Conservation (phyloP, 805 yeast species). For the Monosporozyma yasuniensis region DNA sequence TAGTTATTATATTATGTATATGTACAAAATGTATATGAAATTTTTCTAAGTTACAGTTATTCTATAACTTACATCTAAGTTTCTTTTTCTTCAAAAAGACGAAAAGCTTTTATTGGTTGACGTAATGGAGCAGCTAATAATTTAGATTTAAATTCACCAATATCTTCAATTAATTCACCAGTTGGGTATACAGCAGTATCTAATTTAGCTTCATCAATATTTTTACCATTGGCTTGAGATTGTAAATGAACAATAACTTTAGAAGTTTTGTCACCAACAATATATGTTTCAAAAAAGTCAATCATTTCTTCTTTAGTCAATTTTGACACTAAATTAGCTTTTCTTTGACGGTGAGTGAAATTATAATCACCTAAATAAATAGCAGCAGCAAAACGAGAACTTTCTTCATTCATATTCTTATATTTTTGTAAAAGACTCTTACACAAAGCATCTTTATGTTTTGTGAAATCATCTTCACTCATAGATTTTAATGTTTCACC, state of each 20-base stretch:
- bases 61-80: background rate
- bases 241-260: constrained; percentile 54
- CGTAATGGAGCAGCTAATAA: constrained; percentile 55
- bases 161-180: constrained; percentile 38
- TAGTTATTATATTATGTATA: background rate
- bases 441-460: constrained; percentile 60
- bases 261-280: constrained; percentile 31
- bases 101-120: constrained; percentile 36
- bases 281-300: constrained; percentile 41
- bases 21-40: background rate
- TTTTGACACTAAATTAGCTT: constrained; percentile 46
- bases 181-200: constrained; percentile 35
- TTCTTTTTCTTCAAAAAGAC: constrained; percentile 4
- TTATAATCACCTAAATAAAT: constrained; percentile 75
- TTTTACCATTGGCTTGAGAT: constrained; percentile 33
- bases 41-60: background rate
- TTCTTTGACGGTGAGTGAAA: constrained; percentile 48
- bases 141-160: constrained; percentile 48
- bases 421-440: constrained; percentile 58
- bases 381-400: constrained; percentile 50
- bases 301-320: constrained; percentile 51
- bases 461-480: constrained; percentile 54
- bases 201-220: constrained; percentile 15
- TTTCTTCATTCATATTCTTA: constrained; percentile 75
- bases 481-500: constrained; percentile 40